Percentiles rank a stretch among this genome's conserved stretches.
Conservation (phyloP, 306 rosid genomes). For the Fragaria vesca region DNA sequence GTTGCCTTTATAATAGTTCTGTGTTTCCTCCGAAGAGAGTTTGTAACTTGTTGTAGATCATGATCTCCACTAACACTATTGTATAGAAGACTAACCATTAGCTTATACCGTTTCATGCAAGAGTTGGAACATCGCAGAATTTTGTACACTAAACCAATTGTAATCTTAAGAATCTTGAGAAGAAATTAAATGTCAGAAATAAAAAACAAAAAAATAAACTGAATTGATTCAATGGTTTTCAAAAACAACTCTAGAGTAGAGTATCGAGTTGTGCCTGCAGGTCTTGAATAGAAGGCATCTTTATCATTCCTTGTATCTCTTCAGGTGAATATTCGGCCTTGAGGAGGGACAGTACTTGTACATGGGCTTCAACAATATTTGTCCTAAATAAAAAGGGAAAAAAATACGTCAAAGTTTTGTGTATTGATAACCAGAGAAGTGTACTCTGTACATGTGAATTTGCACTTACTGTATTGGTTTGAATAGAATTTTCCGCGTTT, state of each 20-base stretch:
- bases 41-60: no score
- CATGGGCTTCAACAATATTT: conserved; percentile 90
- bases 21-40: no score
- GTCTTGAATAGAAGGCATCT: conserved; percentile 63
- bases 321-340: conserved; percentile 75
- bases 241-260: conserved; percentile 43
- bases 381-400: conserved; percentile 46
- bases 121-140: not conserved
- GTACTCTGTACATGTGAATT: not conserved
- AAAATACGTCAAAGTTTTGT: not conserved
- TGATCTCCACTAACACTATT: no score
- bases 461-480: conserved; percentile 84
- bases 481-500: conserved; percentile 88
- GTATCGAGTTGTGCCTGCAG: conserved; percentile 71
- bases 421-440: not conserved
- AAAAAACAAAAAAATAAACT: not conserved
- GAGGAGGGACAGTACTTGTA: conserved; percentile 68
- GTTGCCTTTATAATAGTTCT: no score
- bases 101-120: not conserved
- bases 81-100: no score
- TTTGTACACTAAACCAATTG: no score
- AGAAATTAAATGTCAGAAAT: not conserved
- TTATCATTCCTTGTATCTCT: conserved; percentile 64
- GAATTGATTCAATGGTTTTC: conserved; percentile 22
- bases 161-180: not conserved